phyloP scores from a whole-genome alignment of 2,329 filamentous ascomycete genomes.

The Calonectria leucothoes region DNA sequence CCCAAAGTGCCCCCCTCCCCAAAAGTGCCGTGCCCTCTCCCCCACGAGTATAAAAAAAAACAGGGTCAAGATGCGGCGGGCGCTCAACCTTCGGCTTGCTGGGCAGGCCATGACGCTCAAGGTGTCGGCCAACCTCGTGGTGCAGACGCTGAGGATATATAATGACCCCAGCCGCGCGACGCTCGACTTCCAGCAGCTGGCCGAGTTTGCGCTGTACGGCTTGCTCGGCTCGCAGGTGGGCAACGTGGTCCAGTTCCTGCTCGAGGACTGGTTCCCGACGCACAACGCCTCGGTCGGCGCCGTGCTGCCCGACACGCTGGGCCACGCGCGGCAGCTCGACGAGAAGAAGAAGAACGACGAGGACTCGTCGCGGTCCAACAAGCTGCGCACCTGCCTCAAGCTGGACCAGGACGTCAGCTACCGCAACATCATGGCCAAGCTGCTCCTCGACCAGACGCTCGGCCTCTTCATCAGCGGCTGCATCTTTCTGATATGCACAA shows the following conservation, averaged over 20 bases:
- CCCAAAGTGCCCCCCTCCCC: too few species aligned
- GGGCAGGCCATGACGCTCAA: constrained; percentile 45
- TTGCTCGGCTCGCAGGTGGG: constrained; percentile 49
- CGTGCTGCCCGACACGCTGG: constrained; percentile 33
- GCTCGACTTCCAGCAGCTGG: constrained; percentile 48
- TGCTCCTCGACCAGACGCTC: constrained; percentile 51
- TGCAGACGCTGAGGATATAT: constrained; percentile 39
- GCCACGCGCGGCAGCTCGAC: constrained; percentile 28
- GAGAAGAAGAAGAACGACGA: constrained; percentile 42
- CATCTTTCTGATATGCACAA: constrained; percentile 50
- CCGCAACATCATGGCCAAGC: constrained; percentile 48
- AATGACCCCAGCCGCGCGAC: constrained; percentile 30
- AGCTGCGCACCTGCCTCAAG: constrained; percentile 27
- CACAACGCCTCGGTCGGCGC: constrained; percentile 35
- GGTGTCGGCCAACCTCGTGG: constrained; percentile 47
- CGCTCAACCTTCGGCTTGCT: constrained; percentile 43
- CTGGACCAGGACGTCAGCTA: constrained; percentile 46
- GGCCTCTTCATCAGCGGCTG: constrained; percentile 48
- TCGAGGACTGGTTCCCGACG: constrained; percentile 50
- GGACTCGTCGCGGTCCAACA: constrained; percentile 14
- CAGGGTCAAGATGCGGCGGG: constrained; percentile 39
- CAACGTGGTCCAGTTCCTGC: constrained; percentile 49
- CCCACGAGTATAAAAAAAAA: neutral
- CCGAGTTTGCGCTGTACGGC: constrained; percentile 51
- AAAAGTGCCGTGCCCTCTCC: too few species aligned